Evolutionary conservation across 805 yeast species (phyloP), one percentile per base, ranked within the genome.

Genomic region (Yamadazyma philogaea): DNA sequence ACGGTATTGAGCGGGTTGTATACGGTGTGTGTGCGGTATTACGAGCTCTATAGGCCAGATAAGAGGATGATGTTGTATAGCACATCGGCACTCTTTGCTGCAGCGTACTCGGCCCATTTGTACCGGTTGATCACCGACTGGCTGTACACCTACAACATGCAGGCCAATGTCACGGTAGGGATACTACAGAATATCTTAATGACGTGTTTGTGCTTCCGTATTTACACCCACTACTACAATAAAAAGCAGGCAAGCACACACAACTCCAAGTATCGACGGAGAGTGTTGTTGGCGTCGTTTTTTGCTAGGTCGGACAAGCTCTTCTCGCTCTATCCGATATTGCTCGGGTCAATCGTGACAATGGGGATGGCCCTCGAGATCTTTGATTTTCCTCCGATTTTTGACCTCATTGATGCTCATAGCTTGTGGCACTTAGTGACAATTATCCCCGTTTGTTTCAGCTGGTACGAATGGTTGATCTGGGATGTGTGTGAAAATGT

Each of bases 91-190:
- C 43, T 63, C 0, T 79, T 87, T 40, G 42, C 71, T 0, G 43
- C 66, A 0, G 74, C 84, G 21, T 88, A 86, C 50, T 17, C 69
- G 1, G 65, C 69, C 12, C 99, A 91, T 60, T 68, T 93, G 10
- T 57, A 75, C 26, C 73, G 91, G 46, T 66, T 93, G 26, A 66
- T 75, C 11, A 59, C 76, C 8, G 84, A 83, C 51, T 91, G 96
- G 91, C 84, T 88, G 44, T 91, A 91, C 63, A 82, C 95, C 1
- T 93, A 93, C 61, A 91, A 91, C 64, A 91, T 93, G 98, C 75
- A 78, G 49, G 95, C 93, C 20, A 91, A 93, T 55, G 81, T 93
- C 1, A 60, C 75, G 0, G 75, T 88, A 39, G 99, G 97, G 0
- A 43, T 89, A 3, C 47, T 82, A 4, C 97, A 91, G 54, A 85